A percentile compares a stretch with the other conserved stretches of the same genome.
Evolutionary conservation across 1,139 yeast genomes (phyloP).

Genomic region (Barnettozyma hawaiiensis): DNA sequence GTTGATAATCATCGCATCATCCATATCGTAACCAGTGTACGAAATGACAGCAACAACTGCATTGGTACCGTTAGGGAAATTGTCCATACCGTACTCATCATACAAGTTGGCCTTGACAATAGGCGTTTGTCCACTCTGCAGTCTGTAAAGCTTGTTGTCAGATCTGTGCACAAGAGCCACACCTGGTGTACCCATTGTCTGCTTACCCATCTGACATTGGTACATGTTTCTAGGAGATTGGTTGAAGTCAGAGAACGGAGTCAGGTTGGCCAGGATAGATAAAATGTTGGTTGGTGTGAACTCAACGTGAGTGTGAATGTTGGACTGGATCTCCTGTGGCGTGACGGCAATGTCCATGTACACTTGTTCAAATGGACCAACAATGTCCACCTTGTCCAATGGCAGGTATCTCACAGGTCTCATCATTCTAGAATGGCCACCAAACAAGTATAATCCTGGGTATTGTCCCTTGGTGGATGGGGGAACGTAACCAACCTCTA

Average conservation of each 20-base stretch:
- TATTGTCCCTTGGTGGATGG: constrained; percentile 94
- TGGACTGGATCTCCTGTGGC: constrained; percentile 80
- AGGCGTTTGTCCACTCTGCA: constrained; percentile 96
- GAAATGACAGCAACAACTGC: constrained; percentile 99
- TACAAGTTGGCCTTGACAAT: constrained; percentile 90
- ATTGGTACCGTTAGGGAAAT: constrained; percentile 97
- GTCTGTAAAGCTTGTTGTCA: constrained; percentile 87
- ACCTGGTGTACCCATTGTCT: constrained; percentile 99
- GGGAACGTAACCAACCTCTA: constrained; percentile 94
- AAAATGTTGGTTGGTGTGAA: constrained; percentile 90
- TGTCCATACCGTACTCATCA: constrained; percentile 96
- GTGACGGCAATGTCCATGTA: constrained; percentile 95
- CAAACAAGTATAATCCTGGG: constrained; percentile 89
- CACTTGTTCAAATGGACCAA: constrained; percentile 97
- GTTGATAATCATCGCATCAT: constrained; percentile 98
- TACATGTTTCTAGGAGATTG: constrained; percentile 99
- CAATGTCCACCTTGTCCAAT: constrained; percentile 70
- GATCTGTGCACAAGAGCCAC: constrained; percentile 89
- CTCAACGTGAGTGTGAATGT: constrained; percentile 89
- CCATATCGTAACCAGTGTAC: constrained; percentile 98
- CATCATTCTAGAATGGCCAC: constrained; percentile 92
- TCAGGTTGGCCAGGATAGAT: constrained; percentile 89
- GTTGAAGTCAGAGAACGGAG: constrained; percentile 96
- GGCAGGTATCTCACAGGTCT: constrained; percentile 94
- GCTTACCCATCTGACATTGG: constrained; percentile 99